Base-by-base conservation (phyloP, 345 rosid genomes). In the Cardamine chenopodiifolia region DNA sequence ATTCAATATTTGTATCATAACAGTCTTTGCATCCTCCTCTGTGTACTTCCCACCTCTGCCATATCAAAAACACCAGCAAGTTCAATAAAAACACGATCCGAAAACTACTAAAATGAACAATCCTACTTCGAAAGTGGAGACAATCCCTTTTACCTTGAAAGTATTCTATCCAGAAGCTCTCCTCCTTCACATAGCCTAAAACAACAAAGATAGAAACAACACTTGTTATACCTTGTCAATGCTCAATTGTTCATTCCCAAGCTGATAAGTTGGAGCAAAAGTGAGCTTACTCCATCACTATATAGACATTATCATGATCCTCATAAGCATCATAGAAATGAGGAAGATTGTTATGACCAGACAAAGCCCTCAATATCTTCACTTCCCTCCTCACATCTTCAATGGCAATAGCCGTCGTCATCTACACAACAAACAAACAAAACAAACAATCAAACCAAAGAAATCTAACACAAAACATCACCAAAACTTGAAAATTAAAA, bases 371-470 rank as follows among this genome's bases (percentile, higher is more conserved):
- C 74, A 95, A 71, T 72, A 95, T 86, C 76, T 86, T 95, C 59
- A 92, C 99, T 84, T 95, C 99, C 84, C 98, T 92, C 78, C 99
- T 86, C 59, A 95, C 99, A 85, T 95, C 97, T 80, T 95, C 98
- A 76, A 95, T 86, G 7, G 99, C 96, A 83, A 95, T 95, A 44
- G 97, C 96, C 8, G 97, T 95, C 7, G 93, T 89, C 99, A 95
- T 95, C 99, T 95, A 83, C 73, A 72, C 60, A 79, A 66, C 56
- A 75, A 71, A 32, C 17, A 13, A 28, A 50, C n/a, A n/a, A n/a
- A n/a, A n/a, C n/a, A n/a, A 52, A 15, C 34, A 34, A 54, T 54
- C 71, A 74, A 56, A 0, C 37, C 1, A 32, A 26, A 49, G 6
- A 14, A 48, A 64, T 26, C 14, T n/a, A 39, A 40, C 18, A 64